Base-by-base conservation (phyloP, 2,329 filamentous ascomycete species). In the Bipolaris cookei region DNA sequence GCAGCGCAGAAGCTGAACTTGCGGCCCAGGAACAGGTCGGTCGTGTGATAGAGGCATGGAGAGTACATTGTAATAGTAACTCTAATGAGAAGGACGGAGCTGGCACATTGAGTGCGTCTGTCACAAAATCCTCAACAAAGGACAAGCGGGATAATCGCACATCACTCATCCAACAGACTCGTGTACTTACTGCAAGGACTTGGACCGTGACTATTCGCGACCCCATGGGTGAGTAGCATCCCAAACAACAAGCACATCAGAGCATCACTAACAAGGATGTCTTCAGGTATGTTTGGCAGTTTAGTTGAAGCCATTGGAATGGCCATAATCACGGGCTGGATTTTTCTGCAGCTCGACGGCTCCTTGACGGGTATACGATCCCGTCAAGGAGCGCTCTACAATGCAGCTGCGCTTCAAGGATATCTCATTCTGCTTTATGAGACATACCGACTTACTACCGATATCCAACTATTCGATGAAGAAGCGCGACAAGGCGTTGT, bases 361-460 rank as follows among this genome's bases (percentile, higher is more conserved):
- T 88, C 88, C 54, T 84, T 89, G 44, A 80, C 88, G 1, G 90
- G 90, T 0, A 92, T 93, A 45, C 83, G 90, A 21, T 92, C 89
- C 23, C 83, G 90, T 1, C 79, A 92, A 71, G 90, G 89, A 46
- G 88, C 88, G 5, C 76, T 93, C 0, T 93, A 92, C 65, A 90
- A 85, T 1, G 86, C 88, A 0, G 82, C 88, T 6, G 88, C 85
- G 4, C 79, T 93, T 5, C 90, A 93, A 67, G 89, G 89, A 1
- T 93, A 93, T 68, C 80, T 93, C 3, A 88, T 92, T 47, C 80
- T 93, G 10, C 80, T 92, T 11, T 92, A 90, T 59, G 90, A 93
- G 73, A 87, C 86, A 0, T 93, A 91, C 66, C 86, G 90, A 4
- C 77, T 93, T 56, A 90, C 88, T 0, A 83, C 89, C 47, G 90